Conservation (phyloP, 371 early-diverging fungal genomes). For the Chytridium lagenaria region DNA sequence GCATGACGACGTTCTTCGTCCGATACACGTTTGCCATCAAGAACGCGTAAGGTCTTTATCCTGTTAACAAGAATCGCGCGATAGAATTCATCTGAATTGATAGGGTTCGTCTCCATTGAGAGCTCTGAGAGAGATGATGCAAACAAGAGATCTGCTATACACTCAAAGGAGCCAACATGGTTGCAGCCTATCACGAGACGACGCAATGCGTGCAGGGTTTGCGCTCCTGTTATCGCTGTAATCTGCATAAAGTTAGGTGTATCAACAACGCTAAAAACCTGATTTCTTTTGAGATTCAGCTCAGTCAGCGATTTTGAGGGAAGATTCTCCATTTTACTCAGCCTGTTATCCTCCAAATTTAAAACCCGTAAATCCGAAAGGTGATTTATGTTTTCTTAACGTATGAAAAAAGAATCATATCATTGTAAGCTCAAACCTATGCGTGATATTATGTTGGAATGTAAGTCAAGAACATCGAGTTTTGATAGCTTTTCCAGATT, state of each 20-base stretch:
- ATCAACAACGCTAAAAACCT: constrained; percentile 32
- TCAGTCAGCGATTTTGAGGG: constrained; percentile 37
- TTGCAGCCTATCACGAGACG: constrained; percentile 42
- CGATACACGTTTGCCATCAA: constrained; percentile 47
- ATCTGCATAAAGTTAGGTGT: constrained; percentile 23
- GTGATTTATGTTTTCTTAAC: constrained; percentile 45
- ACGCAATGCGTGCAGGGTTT: constrained; percentile 27
- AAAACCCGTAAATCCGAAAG: constrained; percentile 47
- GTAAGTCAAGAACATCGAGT: constrained; percentile 55
- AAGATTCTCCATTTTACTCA: constrained; percentile 35
- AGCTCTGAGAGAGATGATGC: constrained; percentile 35
- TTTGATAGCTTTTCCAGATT: constrained; percentile 38
- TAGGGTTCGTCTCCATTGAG: constrained; percentile 42
- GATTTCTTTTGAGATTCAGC: constrained; percentile 51
- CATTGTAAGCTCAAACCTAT: constrained; percentile 34
- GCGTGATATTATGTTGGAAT: constrained; percentile 45
- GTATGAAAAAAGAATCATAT: not conserved
- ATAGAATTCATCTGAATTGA: constrained; percentile 36
- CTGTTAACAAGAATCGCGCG: constrained; percentile 43
- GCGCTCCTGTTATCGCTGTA: constrained; percentile 14
- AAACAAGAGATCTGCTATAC: constrained; percentile 31
- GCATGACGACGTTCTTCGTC: constrained; percentile 52
- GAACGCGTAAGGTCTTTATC: constrained; percentile 35
- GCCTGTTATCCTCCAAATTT: constrained; percentile 55
- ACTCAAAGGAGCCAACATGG: constrained; percentile 37